Base-by-base conservation (phyloP, 495 filamentous ascomycete species). In the Astrocystis sublimbata region DNA sequence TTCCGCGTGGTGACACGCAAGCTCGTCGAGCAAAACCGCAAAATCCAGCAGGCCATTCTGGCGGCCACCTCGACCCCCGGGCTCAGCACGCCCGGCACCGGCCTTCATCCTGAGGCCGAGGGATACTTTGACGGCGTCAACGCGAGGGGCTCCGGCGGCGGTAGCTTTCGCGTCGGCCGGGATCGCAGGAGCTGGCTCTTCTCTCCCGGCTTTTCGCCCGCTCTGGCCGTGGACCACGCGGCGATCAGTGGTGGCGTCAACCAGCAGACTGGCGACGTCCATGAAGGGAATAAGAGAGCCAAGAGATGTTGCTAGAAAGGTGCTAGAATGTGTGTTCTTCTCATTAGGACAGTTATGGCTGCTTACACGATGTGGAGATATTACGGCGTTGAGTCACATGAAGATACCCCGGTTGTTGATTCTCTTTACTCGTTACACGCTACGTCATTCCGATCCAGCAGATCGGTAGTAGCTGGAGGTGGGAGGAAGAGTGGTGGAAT, bases 1-100 rank as follows among this genome's bases (percentile, higher is more conserved):
- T 98, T 98, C 66, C 84, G 92, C 0, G 93, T 97, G 17, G 94
- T 97, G 40, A 92, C 93, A 38, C 79, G 94, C 68, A 97, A 97
- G 75, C 81, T 98, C 58, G 93, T 98, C 31, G 93, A 97, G 79
- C 92, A 94, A 81, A 86, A 90, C 65, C 84, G 89, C 68, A 86
- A 85, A 71, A 85, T 87, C 41, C 82, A 86, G 63, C 80, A 87
- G 60, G 81, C 80, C 72, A 68, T 80, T 60, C 61, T 75, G 0
- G 72, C 74, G 2, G 79, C 79, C 1, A 74, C 81, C n/a, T 72
- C 70, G 21, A 73, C 73, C 3, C 70, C 76, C 0, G 77, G 72
- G 21, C 40, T 55, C 45, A 58, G 59, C 8, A 75, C 74, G 1
- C 73, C 69, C 9, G 63, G 62, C 13, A 66, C 56, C 55, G n/a